phyloP scores from a whole-genome alignment of 148 eudicot genomes.

The Fagopyrum homotropicum region DNA sequence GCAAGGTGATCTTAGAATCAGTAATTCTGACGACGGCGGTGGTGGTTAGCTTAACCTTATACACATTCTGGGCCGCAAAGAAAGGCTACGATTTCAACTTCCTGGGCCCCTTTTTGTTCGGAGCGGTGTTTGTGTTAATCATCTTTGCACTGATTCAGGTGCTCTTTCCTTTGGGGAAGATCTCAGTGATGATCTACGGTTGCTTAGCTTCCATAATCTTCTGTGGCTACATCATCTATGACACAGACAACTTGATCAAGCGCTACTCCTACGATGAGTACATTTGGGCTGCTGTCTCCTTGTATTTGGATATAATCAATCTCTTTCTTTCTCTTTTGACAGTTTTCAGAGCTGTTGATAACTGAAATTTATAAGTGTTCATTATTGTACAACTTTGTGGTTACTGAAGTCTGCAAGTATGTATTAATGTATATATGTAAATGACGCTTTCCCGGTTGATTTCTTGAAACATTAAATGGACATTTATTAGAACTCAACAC shows the following conservation, averaged over 20 bases:
- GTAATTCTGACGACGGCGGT: conserved; percentile 44
- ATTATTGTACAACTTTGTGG: too few relatives aligned
- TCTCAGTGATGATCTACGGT: conserved; percentile 48
- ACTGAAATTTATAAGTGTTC: conserved; percentile 27
- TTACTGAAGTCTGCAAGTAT: too few relatives aligned
- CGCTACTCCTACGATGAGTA: conserved; percentile 35
- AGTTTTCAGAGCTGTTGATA: neutral
- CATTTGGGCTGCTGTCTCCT: neutral
- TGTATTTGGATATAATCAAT: neutral
- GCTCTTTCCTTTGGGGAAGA: conserved; percentile 43
- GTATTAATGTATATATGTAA: too few relatives aligned
- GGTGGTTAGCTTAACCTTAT: conserved; percentile 48
- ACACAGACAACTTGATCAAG: conserved; percentile 55
- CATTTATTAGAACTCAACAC: too few relatives aligned
- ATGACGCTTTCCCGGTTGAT: too few relatives aligned
- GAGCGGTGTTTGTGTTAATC: conserved; percentile 39
- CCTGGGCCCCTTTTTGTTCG: conserved; percentile 61
- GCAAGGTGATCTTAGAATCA: conserved; percentile 47
- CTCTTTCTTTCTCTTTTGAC: neutral
- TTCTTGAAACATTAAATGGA: too few relatives aligned
- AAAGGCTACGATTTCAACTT: conserved; percentile 59
- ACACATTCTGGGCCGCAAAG: conserved; percentile 64
- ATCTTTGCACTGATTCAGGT: conserved; percentile 47
- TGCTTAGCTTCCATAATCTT: conserved; percentile 41
- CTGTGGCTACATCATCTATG: conserved; percentile 52